These are phyloP conservation scores for Yamadazyma nakazawae DNA, from an alignment of 805 yeast species.

Conservation along the genomic window DNA sequence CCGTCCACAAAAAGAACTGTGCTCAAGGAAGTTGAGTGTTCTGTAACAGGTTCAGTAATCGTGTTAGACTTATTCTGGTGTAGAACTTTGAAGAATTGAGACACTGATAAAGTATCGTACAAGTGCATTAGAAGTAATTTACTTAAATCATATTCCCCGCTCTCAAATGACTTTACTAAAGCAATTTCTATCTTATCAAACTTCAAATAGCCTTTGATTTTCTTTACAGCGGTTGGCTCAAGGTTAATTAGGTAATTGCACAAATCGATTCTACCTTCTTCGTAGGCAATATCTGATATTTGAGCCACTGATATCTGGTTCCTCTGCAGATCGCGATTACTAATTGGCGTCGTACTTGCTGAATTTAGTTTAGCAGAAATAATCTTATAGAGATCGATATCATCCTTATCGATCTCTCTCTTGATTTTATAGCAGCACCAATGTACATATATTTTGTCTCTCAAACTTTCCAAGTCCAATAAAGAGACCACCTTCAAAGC, in stretches of 20 bases:
- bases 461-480: constrained; percentile 38
- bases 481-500: constrained; percentile 60
- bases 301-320: constrained; percentile 50
- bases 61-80: constrained; percentile 44
- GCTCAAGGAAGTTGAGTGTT: constrained; percentile 12
- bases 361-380: constrained; percentile 47
- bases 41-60: constrained; percentile 15
- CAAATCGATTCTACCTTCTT: constrained; percentile 74
- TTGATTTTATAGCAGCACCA: constrained; percentile 81
- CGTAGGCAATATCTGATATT: constrained; percentile 63
- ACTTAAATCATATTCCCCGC: constrained; percentile 59
- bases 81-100: constrained; percentile 68
- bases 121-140: constrained; percentile 55
- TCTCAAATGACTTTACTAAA: constrained; percentile 59
- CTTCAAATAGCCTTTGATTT: constrained; percentile 56
- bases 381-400: constrained; percentile 51
- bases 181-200: constrained; percentile 75
- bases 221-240: constrained; percentile 62
- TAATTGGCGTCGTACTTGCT: constrained; percentile 9
- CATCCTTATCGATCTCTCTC: constrained; percentile 50
- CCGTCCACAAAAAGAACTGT: constrained; percentile 33
- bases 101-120: constrained; percentile 50
- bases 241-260: constrained; percentile 64
- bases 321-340: constrained; percentile 15
- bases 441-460: constrained; percentile 50